Base-by-base conservation (phyloP, 2,329 filamentous ascomycete species). In the Bertia moriformis region DNA sequence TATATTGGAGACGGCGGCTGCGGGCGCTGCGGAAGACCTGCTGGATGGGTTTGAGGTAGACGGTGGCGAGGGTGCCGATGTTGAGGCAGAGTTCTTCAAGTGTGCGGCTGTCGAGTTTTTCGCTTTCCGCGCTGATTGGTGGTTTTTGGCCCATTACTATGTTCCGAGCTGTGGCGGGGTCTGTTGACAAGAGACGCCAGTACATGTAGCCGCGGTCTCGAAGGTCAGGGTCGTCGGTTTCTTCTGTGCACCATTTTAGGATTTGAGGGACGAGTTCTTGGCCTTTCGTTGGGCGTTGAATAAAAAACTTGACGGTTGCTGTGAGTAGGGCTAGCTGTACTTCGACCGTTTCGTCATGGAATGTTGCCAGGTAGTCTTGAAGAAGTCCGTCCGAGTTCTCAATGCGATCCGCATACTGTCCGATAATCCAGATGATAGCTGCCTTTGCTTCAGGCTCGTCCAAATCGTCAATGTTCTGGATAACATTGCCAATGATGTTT, bases 401-500 rank as follows among this genome's bases (percentile, higher is more conserved):
- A 49, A 98, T 98, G 35, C 91, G 81, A 54, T 93, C 87, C 7
- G 91, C 91, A 51, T 98, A 98, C 57, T 98, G 86, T 2, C 91
- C 91, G 54, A 98, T 98, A 24, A 98, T 91, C 91, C 91, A 98
- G 35, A 98, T 91, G 78, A 98, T 94, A 42, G 91, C 91, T 2
- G 91, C 88, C 58, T 98, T 98, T 36, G 91, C 91, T 59, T 98
- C 91, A 2, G 91, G 89, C 57, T 98, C 91, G 56, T 98, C 91
- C 38, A 98, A 66, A 3, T 88, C 93, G 59, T 98, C 91, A 18
- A 98, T 74, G 51, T 98, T 89, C 56, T 95, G 87, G 61, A 93
- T 96, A 0, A 98, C 70, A 1, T 88, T 93, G 38, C 84, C 81
- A 52, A 98, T 98, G 57, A 98, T 96, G 44, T 83, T 89, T 60